Base-by-base conservation (phyloP, 2,329 filamentous ascomycete species). In the Hymenotorrendiella dingleyae region DNA sequence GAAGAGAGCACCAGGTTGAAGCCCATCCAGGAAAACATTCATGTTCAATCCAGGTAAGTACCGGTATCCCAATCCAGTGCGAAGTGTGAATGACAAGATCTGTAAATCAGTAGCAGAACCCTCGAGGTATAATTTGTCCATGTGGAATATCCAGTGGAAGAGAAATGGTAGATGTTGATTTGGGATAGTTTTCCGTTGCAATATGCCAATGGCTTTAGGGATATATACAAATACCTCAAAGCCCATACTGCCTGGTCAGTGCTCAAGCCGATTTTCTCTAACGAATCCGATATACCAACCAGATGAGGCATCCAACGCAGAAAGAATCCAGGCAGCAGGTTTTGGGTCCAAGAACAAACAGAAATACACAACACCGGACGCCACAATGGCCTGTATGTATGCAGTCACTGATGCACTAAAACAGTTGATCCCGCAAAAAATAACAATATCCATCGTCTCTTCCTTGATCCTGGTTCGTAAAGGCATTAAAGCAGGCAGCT, bases 351-450 rank as follows among this genome's bases (percentile, higher is more conserved):
- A 57, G 49, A 52, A 47, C 36, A 36, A 47, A 27, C 28, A 53
- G 24, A 33, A 49, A 48, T 42, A 53, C 40, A 50, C 52, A 48
- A 52, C 42, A 52, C 47, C 36, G 37, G 43, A 48, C 55, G 47
- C 54, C 56, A 48, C 44, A 54, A 57, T 49, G 55, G 54, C 50
- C 52, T 52, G 51, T 55, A 52, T 50, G 47, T 46, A 56, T 60
- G 58, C 57, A 57, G 55, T 53, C 45, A 58, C 57, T 55, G 52
- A 56, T 58, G 56, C 56, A 60, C 42, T 50, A 47, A n/a, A 47
- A 54, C 53, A 58, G 51, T 46, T 44, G 38, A 40, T 53, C 36
- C 46, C 45, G 42, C 42, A 34, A 17, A 35, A 46, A 50, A 47
- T 40, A 52, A 37, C 46, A 49, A 52, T 45, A 48, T 45, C 47